Evolutionary conservation across 2,329 filamentous ascomycete genomes (phyloP).

Genomic region (Uncinocarpus reesii): DNA sequence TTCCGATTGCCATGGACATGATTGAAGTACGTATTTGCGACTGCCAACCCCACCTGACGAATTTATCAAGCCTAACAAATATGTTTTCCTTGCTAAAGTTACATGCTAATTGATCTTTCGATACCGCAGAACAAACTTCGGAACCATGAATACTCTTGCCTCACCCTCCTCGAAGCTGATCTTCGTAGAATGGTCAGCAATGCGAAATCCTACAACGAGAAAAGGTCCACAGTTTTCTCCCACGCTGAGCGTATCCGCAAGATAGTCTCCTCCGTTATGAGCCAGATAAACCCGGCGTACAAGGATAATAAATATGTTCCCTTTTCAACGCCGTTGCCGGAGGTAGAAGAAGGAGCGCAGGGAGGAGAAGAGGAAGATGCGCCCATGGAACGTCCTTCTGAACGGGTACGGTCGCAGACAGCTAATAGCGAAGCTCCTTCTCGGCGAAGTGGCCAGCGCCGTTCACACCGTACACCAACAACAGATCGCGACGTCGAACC

Average conservation of each 20-base stretch:
- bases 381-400: background rate
- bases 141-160: conserved; percentile 54
- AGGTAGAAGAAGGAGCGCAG: conserved; percentile 25
- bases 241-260: conserved; percentile 83
- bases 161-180: conserved; percentile 71
- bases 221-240: conserved; percentile 60
- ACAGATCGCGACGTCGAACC: conserved; percentile 19
- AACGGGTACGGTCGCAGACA: conserved; percentile 15
- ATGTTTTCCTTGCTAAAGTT: too few relatives aligned
- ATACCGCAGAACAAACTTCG: conserved; percentile 50
- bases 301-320: conserved; percentile 57
- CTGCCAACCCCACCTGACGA: background rate
- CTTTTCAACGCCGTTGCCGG: conserved; percentile 60
- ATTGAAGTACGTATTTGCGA: conserved; percentile 49
- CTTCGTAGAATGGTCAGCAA: conserved; percentile 82
- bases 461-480: conserved; percentile 15
- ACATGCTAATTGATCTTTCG: background rate
- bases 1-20: conserved; percentile 67
- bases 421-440: background rate
- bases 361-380: conserved; percentile 37
- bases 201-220: conserved; percentile 72
- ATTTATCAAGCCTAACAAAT: too few relatives aligned
- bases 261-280: conserved; percentile 79
- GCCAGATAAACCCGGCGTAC: conserved; percentile 75
- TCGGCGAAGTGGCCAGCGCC: background rate